Percentiles rank a stretch among this genome's conserved stretches.
Conservation (phyloP, 345 rosid genomes). For the Linum trigynum region DNA sequence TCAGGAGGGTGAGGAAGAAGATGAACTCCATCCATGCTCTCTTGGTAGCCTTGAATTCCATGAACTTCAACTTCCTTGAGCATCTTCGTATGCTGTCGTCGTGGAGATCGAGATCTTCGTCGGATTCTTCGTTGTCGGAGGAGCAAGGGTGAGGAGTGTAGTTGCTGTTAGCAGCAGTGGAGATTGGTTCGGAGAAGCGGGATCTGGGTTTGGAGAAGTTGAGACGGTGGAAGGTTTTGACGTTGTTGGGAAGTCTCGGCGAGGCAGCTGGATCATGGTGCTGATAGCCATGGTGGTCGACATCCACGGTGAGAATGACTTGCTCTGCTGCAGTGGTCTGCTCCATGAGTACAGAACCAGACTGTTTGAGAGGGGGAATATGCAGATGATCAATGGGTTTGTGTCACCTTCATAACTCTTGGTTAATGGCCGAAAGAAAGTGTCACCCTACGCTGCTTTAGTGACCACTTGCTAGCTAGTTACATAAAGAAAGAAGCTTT, state of each 20-base stretch:
- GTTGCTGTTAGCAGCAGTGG: conserved; percentile 8
- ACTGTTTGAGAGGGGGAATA: too few relatives aligned
- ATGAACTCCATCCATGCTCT: conserved; percentile 28
- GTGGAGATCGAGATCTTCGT: conserved; percentile 7
- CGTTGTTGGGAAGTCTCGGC: not conserved
- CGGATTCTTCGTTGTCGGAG: conserved; percentile 12
- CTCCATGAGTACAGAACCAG: too few relatives aligned
- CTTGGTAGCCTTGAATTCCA: conserved; percentile 1
- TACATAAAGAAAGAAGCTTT: too few relatives aligned
- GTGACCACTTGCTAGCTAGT: too few relatives aligned
- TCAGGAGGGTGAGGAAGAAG: conserved; percentile 27
- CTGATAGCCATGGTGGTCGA: not conserved
- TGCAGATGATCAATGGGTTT: too few relatives aligned
- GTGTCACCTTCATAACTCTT: too few relatives aligned
- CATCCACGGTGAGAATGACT: conserved; percentile 17
- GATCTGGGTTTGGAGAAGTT: conserved; percentile 36
- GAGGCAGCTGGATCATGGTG: conserved; percentile 7
- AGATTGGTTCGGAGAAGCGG: conserved; percentile 28
- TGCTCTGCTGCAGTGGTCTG: conserved; percentile 12
- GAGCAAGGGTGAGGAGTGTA: conserved; percentile 2
- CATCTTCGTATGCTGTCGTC: not conserved
- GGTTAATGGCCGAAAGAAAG: too few relatives aligned
- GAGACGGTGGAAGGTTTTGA: conserved; percentile 26
- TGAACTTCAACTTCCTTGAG: conserved; percentile 17
- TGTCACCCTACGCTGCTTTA: too few relatives aligned